Evolutionary conservation across 441 rosid species (phyloP).

Genomic region (Rhodomyrtus psidioides): DNA sequence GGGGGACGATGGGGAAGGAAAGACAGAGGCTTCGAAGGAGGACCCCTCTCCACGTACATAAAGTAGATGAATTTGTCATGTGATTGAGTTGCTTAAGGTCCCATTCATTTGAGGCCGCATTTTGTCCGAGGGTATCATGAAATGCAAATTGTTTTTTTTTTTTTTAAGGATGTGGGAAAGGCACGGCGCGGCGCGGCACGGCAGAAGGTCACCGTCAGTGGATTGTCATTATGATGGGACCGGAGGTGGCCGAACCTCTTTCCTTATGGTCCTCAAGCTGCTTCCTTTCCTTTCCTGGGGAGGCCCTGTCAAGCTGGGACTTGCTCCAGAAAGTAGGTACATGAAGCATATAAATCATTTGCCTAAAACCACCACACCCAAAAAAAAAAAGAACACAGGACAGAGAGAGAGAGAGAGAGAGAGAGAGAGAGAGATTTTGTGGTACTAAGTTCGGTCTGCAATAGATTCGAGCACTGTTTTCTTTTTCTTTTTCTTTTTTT

Average conservation of each 20-base stretch:
- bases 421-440: not conserved
- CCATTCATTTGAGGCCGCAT: not conserved
- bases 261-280: not conserved
- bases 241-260: not conserved
- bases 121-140: not conserved
- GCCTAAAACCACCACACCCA: not conserved
- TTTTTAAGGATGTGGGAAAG: not conserved
- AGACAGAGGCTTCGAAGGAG: not conserved
- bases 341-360: not conserved
- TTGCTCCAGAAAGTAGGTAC: constrained; percentile 9
- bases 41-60: not conserved
- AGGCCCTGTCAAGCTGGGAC: constrained; percentile 30
- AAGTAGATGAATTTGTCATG: not conserved
- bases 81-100: not conserved
- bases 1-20: not conserved
- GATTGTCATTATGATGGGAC: constrained; percentile 7
- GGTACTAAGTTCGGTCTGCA: not conserved
- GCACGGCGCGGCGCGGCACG: not conserved
- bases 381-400: not conserved
- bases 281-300: constrained; percentile 5
- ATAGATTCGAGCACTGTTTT: not conserved
- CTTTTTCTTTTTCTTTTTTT: not conserved
- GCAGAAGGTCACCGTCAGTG: constrained; percentile 11
- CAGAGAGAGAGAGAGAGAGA: not conserved
- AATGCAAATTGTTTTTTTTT: not conserved